A percentile compares a stretch with the other conserved stretches of the same genome.
Conservation (phyloP, 2,329 filamentous ascomycete species). For the Botrytis fragariae region DNA sequence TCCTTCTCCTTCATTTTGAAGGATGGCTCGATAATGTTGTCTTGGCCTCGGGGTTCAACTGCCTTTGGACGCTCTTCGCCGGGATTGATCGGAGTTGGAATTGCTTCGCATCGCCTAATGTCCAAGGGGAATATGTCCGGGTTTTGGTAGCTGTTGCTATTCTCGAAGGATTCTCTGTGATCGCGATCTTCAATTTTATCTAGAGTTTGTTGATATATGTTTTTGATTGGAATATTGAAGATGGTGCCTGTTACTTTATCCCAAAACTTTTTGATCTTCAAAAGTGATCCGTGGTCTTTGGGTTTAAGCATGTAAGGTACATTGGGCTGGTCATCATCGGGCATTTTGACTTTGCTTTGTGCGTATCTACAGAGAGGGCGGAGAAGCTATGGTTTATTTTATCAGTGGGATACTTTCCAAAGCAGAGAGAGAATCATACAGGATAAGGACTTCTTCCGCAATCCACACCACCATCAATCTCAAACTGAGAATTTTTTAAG, state of each 20-base stretch:
- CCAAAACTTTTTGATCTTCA: constrained; percentile 29
- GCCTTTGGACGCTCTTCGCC: background rate
- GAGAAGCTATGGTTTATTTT: constrained; percentile 16
- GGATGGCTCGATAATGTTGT: constrained; percentile 6
- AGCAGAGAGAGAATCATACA: constrained; percentile 18
- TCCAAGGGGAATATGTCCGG: constrained; percentile 33
- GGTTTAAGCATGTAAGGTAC: background rate
- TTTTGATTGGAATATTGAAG: constrained; percentile 34
- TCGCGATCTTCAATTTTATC: background rate
- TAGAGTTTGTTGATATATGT: background rate
- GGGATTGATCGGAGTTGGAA: background rate
- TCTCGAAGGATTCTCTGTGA: background rate
- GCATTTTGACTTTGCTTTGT: background rate
- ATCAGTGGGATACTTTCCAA: background rate
- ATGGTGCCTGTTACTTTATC: constrained; percentile 34
- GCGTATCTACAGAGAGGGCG: constrained; percentile 27
- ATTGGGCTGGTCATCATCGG: background rate
- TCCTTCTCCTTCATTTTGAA: constrained; percentile 5
- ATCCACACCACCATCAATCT: constrained; percentile 35
- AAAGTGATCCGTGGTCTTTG: background rate
- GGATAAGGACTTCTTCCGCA: constrained; percentile 35
- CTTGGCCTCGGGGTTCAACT: background rate
- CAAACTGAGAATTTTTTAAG: constrained; percentile 19
- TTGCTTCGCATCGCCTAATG: constrained; percentile 29
- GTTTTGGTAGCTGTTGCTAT: background rate